Base-by-base conservation (phyloP, 106 monocot species). In the Dactylorhiza incarnata region DNA sequence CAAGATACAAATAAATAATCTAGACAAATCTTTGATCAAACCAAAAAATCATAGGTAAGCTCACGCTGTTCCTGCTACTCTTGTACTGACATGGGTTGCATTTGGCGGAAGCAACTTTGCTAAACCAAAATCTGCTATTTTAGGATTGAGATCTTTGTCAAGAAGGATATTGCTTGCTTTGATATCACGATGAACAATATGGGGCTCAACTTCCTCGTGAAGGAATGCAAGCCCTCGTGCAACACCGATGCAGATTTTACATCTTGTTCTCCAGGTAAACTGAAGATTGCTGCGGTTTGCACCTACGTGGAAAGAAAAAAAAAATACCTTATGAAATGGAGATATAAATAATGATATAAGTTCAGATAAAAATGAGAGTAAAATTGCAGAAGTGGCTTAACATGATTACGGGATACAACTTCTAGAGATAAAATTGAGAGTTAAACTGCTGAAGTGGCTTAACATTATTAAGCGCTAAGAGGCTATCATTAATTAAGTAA, bases 81-180 rank as follows among this genome's bases (percentile, higher is more conserved):
- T 63, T 22, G 77, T 78, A 51, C 78, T 78, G 71, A 78, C 43
- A 20, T 78, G 71, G 71, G 71, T 78, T 44, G 52, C 53, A 78
- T 78, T 71, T 45, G 52, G 5, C 1, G 78, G 78, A 19, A 78
- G 14, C 15, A 78, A 37, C 54, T 43, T 78, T 78, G 78, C 78
- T 19, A 78, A 68, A 14, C 78, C 78, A 55, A 78, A 78, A 78
- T 78, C 78, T 78, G 78, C 71, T 51, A 78, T 78, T 71, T 78
- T 78, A 17, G 78, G 29, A 1, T 0, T 29, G 0, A 29, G 29
- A 29, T 29, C 29, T 29, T 29, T 29, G 29, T 29, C 29, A 2
- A 29, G 29, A 29, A 29, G 29, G 2, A 29, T 29, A 29, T 29
- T 29, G 29, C 29, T 29, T 29, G 29, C 29, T 29, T 29, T 29